Evolutionary conservation across 78 protist genomes (phyloP), one percentile per base, ranked within the genome.

Genomic region (Dictyostelium purpureum): DNA sequence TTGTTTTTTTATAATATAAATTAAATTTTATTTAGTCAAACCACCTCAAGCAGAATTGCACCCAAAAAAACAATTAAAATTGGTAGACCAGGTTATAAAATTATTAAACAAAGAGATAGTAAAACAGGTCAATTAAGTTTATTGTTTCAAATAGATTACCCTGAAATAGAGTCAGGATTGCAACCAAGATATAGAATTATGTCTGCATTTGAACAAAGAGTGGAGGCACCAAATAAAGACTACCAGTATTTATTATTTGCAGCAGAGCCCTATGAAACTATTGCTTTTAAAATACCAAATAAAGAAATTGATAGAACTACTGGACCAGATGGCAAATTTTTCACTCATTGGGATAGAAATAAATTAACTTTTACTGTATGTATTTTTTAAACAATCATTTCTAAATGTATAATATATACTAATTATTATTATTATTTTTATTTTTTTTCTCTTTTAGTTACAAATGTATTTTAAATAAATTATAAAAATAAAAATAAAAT

Each of bases 251-350:
- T 99, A 2, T 77, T 98, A 35, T 93, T 99, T n/a, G 99, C 99
- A 2, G 99, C 99, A 0, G 99, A 98, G 57, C 99, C 99, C 6
- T 99, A 99, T 88, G 99, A 98, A 78, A 98, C 99, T 6, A 95
- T 99, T 38, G 99, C 97, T 31, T 97, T 99, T 92, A 98, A 98
- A 92, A 94, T 99, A 7, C 99, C 99, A 75, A 93, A 93, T 80
- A 81, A 80, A 57, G 88, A 89, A 33, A 89, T 89, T 21, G 94
- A 89, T 73, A 77, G 88, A 37, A 47, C 79, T 6, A 89, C 88
- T 26, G 88, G 88, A 35, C 90, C 90, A 5, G 87, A 79, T 59
- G 94, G 94, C 35, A 89, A 89, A 63, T 78, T 89, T 70, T 89
- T 79, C 54, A 73, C 78, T 49, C 87, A 89, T 74, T 89, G 94